Evolutionary conservation across 2,329 filamentous ascomycete species (phyloP).

Genomic region (Fusarium dimerum): DNA sequence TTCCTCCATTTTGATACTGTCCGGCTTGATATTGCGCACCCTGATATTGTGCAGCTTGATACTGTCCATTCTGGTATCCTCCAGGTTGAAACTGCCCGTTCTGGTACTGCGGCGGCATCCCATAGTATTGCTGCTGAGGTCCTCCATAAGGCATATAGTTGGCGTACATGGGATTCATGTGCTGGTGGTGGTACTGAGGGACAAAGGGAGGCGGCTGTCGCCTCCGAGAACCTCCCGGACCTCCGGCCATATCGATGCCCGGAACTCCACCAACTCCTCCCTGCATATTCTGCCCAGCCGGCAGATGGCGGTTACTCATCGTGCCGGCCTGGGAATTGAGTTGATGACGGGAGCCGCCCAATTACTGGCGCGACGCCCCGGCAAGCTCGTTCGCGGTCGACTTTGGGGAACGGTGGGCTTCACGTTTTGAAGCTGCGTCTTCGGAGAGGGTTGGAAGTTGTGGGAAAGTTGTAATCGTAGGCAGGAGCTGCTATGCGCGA

Average conservation of each 20-base stretch:
- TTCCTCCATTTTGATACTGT: slow-evolving; percentile 31
- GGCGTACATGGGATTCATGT: slow-evolving; percentile 51
- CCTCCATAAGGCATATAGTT: slow-evolving; percentile 51
- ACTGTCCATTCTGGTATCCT: slow-evolving; percentile 17
- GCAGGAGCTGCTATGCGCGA: slow-evolving; percentile 19
- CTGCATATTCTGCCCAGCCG: slow-evolving; percentile 69
- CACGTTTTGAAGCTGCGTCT: slow-evolving; percentile 23
- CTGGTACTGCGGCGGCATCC: slow-evolving; percentile 58
- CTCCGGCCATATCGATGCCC: slow-evolving; percentile 38
- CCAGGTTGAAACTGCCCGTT: slow-evolving; percentile 26
- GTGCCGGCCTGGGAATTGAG: slow-evolving; percentile 63
- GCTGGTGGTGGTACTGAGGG: slow-evolving; percentile 44
- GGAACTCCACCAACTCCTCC: slow-evolving; percentile 39
- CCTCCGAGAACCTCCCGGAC: slow-evolving; percentile 40
- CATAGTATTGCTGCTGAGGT: slow-evolving; percentile 45
- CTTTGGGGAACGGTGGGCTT: slow-evolving; percentile 16
- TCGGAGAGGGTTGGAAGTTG: slow-evolving; percentile 5
- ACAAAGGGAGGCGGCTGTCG: slow-evolving; percentile 40
- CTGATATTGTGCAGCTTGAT: slow-evolving; percentile 44
- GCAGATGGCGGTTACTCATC: slow-evolving; percentile 78
- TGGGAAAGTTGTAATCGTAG: background rate
- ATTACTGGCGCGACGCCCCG: slow-evolving; percentile 34
- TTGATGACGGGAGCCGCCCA: slow-evolving; percentile 36
- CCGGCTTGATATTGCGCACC: slow-evolving; percentile 30
- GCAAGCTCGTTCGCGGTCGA: slow-evolving; percentile 12